Evolutionary conservation across 441 rosid genomes (phyloP), one percentile per base, ranked within the genome.

Genomic region (Populus tomentosa): DNA sequence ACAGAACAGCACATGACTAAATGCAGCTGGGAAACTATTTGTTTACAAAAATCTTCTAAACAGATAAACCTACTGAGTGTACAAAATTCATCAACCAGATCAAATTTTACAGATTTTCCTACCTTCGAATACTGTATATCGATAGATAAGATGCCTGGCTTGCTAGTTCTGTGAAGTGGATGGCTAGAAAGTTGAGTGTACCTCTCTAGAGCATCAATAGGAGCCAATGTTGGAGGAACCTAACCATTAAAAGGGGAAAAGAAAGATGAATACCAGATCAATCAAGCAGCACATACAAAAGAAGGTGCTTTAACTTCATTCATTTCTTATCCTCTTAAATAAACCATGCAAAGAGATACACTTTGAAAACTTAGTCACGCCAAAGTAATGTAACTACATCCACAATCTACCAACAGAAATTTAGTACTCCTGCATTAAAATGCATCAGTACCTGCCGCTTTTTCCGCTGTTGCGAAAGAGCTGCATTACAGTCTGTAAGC

Each of bases 121-220:
- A 91, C 97, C 98, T 96, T 91, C 26, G 97, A 85, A 82, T 82
- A 76, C 36, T 86, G 80, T 76, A 94, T 88, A 81, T 94, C 98
- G 74, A 94, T 82, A 4, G 94, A 91, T 70, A 84, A 71, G 81
- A 97, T 89, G 78, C 99, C 97, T 0, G 98, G 97, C 79, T 91
- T 97, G 89, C 79, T 92, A 65, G 98, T 97, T 87, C 92, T 97
- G 87, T 93, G 98, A 82, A 97, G 97, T 2, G 99, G 99, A 81
- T 94, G 97, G 87, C 98, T 94, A 40, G 97, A 89, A 76, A 94
- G 89, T 81, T 94, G 98, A 35, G 98, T 97, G 82, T 84, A 94
- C 80, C 87, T 90, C 91, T 91, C 97, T 81, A 97, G 42, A 79
- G 80, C 88, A 78, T 88, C 94, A 73, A 87, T 65, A 24, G 97